phyloP scores from a whole-genome alignment of 2,329 filamentous ascomycete genomes.

The Cercospora brassicicola region DNA sequence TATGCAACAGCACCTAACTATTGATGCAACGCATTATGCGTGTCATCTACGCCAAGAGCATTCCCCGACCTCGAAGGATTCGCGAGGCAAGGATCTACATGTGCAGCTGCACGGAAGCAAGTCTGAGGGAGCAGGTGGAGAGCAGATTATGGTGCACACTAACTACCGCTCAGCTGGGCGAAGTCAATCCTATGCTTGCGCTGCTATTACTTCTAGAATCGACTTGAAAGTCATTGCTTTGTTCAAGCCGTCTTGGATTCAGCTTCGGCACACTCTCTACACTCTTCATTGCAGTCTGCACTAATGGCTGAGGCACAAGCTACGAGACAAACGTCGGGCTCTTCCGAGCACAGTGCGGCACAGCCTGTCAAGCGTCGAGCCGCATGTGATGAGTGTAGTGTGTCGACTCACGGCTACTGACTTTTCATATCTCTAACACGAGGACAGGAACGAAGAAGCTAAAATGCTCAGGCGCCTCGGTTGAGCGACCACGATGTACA shows the following conservation, averaged over 20 bases:
- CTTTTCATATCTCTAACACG: constrained; percentile 1
- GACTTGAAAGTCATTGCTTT: neutral
- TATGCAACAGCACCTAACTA: neutral
- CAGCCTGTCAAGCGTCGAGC: constrained; percentile 35
- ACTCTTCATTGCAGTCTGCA: neutral
- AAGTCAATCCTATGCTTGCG: neutral
- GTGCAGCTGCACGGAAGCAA: constrained; percentile 3
- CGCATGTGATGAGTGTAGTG: constrained; percentile 48
- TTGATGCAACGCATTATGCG: neutral
- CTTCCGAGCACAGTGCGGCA: neutral
- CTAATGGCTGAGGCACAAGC: constrained; percentile 4
- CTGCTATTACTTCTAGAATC: neutral
- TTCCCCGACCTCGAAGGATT: neutral
- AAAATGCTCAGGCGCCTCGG: constrained; percentile 45
- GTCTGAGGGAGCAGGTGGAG: neutral
- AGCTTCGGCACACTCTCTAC: neutral
- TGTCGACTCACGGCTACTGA: constrained; percentile 15
- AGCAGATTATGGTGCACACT: constrained; percentile 4
- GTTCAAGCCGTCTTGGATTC: neutral
- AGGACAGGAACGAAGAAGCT: constrained; percentile 49
- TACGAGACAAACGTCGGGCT: neutral
- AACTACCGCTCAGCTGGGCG: neutral
- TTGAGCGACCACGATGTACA: constrained; percentile 44
- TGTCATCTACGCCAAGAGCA: neutral
- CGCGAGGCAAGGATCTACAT: constrained; percentile 3